A percentile compares a stretch with the other conserved stretches of the same genome.
phyloP scores from a whole-genome alignment of 495 filamentous ascomycete genomes.

The Neurospora terricola region DNA sequence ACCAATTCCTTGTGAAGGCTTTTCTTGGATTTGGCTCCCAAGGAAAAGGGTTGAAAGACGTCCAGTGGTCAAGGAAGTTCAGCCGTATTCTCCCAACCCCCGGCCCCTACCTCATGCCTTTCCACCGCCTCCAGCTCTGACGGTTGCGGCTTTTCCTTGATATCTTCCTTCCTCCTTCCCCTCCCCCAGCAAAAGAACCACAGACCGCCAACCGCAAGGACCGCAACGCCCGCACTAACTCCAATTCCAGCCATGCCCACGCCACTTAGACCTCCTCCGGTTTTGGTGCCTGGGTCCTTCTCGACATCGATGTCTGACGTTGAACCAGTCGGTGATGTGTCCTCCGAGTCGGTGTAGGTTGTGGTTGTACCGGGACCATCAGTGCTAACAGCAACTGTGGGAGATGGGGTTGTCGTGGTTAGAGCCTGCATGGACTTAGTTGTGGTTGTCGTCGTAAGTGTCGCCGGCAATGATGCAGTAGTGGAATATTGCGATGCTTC shows the following conservation, averaged over 20 bases:
- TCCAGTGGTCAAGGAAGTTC: background rate
- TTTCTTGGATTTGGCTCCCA: background rate
- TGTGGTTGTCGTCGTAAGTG: background rate
- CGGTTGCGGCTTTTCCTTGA: background rate
- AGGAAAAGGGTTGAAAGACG: background rate
- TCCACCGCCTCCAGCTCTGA: background rate
- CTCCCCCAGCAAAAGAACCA: background rate
- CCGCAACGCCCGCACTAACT: constrained; percentile 14
- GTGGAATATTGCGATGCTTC: background rate
- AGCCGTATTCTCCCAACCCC: background rate
- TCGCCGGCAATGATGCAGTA: background rate
- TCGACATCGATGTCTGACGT: background rate
- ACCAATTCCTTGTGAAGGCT: background rate
- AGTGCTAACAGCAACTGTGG: background rate
- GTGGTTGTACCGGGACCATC: background rate
- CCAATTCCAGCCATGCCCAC: constrained; percentile 21
- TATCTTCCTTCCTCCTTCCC: background rate
- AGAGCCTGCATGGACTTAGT: no score
- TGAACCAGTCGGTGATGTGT: background rate
- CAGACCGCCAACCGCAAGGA: constrained; percentile 10
- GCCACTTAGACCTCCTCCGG: constrained; percentile 7
- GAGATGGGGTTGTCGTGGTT: background rate
- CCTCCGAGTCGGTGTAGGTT: no score
- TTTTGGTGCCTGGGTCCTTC: background rate
- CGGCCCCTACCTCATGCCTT: background rate